phyloP scores from a whole-genome alignment of 164 flowering plant genomes.

The Tinospora cordifolia region DNA sequence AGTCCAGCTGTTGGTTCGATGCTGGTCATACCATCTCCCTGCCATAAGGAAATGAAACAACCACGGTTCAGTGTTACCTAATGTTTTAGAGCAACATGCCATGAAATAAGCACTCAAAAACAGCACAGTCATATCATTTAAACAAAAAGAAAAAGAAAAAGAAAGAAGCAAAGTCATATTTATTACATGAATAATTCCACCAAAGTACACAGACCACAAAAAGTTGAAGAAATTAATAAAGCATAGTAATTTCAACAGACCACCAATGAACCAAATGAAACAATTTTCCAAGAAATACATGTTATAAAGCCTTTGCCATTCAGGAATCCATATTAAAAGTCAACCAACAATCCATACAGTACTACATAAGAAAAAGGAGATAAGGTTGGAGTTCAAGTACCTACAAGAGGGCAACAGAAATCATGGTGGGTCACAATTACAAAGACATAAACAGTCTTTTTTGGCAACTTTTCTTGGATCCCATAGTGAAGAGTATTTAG shows the following conservation, averaged over 20 bases:
- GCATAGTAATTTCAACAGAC: not conserved
- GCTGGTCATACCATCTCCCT: slow-evolving; percentile 93
- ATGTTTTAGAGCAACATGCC: slow-evolving; percentile 1
- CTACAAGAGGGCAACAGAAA: not conserved
- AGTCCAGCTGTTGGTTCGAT: slow-evolving; percentile 78
- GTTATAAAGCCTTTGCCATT: too few species aligned
- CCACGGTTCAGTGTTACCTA: not conserved
- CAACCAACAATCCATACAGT: too few species aligned
- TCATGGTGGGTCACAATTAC: too few species aligned
- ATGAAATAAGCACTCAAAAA: not conserved
- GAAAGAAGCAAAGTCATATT: not conserved
- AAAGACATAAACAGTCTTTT: too few species aligned
- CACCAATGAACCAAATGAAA: not conserved
- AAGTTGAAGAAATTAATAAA: not conserved
- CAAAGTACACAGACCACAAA: not conserved
- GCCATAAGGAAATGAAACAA: slow-evolving; percentile 12
- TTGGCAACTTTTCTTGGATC: too few species aligned
- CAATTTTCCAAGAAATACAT: too few species aligned
- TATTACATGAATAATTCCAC: not conserved
- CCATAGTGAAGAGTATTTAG: too few species aligned
- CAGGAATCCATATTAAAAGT: too few species aligned
- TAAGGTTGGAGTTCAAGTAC: not conserved
- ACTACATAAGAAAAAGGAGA: too few species aligned
- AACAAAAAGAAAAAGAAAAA: too few species aligned
- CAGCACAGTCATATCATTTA: too few species aligned